These are phyloP conservation scores for Glycyrrhiza uralensis DNA, from an alignment of 306 rosid species.

Conservation along the genomic window DNA sequence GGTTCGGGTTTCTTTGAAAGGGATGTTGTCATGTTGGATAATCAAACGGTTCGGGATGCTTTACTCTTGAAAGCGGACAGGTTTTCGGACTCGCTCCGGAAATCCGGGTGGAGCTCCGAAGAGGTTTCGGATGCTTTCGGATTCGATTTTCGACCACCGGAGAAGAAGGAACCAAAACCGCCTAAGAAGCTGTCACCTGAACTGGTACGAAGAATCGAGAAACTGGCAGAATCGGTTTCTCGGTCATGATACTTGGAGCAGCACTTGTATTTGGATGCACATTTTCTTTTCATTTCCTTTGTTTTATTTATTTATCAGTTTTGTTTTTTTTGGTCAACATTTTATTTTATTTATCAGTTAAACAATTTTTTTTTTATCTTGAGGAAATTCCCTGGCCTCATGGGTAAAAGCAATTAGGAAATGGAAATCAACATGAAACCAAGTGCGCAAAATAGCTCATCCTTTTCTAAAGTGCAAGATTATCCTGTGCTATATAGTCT, in stretches of 20 bases:
- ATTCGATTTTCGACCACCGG: slow-evolving; percentile 66
- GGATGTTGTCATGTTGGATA: slow-evolving; percentile 64
- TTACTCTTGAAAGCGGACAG: slow-evolving; percentile 64
- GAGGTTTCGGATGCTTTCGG: slow-evolving; percentile 83
- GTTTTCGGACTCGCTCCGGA: slow-evolving; percentile 66
- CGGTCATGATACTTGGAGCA: slow-evolving; percentile 37
- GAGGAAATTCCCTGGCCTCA: slow-evolving; percentile 9
- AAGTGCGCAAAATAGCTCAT: slow-evolving; percentile 17
- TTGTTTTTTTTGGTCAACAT: too few relatives aligned
- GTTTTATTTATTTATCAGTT: too few relatives aligned
- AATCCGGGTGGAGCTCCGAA: slow-evolving; percentile 96
- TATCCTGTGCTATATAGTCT: neutral
- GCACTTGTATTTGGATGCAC: neutral
- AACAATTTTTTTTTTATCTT: neutral
- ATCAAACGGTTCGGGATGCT: slow-evolving; percentile 72
- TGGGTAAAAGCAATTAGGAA: slow-evolving; percentile 12
- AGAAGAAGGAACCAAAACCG: slow-evolving; percentile 61
- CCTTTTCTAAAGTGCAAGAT: slow-evolving; percentile 12
- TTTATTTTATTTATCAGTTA: neutral
- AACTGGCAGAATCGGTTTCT: slow-evolving; percentile 71
- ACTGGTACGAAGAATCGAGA: slow-evolving; percentile 57
- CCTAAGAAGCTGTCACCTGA: slow-evolving; percentile 68
- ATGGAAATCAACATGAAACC: slow-evolving; percentile 27
- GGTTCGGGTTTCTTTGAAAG: slow-evolving; percentile 68
- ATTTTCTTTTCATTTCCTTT: neutral